These are phyloP conservation scores for Coemansia sp. DNA, from an alignment of 192 early-diverging fungal species.

Conservation along the genomic window DNA sequence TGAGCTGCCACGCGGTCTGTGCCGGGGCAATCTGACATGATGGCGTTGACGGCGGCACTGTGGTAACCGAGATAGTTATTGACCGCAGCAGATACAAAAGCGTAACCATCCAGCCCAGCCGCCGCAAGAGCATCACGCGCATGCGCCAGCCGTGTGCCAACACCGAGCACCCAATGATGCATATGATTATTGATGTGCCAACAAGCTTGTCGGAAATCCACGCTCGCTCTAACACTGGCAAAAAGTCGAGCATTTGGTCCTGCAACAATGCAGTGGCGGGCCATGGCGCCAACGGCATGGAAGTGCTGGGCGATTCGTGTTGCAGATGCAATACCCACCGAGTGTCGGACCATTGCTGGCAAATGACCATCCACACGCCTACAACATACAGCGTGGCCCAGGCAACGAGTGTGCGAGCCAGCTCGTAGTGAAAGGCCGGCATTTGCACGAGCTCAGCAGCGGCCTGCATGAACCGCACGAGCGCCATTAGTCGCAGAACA, in stretches of 20 bases:
- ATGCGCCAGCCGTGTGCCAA: conserved; percentile 53
- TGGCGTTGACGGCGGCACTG: conserved; percentile 52
- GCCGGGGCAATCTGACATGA: conserved; percentile 45
- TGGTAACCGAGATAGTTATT: conserved; percentile 57
- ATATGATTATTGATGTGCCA: conserved; percentile 42
- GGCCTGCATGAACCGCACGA: not conserved
- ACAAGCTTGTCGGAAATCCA: conserved; percentile 58
- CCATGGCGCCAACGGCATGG: conserved; percentile 19
- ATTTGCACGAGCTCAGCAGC: conserved; percentile 12
- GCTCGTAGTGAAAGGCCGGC: conserved; percentile 26
- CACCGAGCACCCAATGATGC: conserved; percentile 42
- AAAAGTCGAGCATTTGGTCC: conserved; percentile 53
- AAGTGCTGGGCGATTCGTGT: not conserved
- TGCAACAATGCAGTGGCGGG: conserved; percentile 32
- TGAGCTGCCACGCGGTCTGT: conserved; percentile 46
- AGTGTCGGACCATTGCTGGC: conserved; percentile 53
- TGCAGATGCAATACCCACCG: conserved; percentile 37
- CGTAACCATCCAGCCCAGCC: conserved; percentile 56
- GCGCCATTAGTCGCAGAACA: not conserved
- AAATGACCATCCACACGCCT: conserved; percentile 52
- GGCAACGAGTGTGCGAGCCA: conserved; percentile 27
- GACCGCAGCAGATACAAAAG: conserved; percentile 57
- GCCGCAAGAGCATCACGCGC: conserved; percentile 54
- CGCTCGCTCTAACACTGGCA: conserved; percentile 45
- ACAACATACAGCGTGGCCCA: conserved; percentile 37